Conservation (phyloP, 2,329 filamentous ascomycete species). For the Stemphylium beticola region DNA sequence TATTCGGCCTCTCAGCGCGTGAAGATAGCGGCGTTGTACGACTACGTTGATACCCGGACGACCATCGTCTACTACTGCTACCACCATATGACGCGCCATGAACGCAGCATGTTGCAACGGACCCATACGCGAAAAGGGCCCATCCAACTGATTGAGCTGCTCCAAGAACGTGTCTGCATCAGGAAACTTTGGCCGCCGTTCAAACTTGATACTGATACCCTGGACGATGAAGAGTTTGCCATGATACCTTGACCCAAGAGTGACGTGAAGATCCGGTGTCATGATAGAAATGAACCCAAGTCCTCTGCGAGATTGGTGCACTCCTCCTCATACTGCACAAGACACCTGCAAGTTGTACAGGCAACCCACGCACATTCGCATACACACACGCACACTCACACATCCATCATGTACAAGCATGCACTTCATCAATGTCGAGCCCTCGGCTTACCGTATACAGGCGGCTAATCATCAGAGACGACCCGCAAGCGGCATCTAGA, state of each 20-base stretch:
- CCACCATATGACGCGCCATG: constrained; percentile 30
- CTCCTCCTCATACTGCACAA: constrained; percentile 1
- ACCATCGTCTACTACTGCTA: constrained; percentile 33
- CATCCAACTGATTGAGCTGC: constrained; percentile 2
- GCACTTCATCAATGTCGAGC: constrained; percentile 22
- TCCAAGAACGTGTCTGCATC: constrained; percentile 20
- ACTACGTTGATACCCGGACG: constrained; percentile 36
- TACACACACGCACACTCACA: neutral
- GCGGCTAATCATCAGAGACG: constrained; percentile 83
- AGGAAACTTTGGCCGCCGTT: constrained; percentile 29
- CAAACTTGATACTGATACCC: constrained; percentile 32
- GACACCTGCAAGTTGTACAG: constrained; percentile 8
- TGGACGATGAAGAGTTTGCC: constrained; percentile 26
- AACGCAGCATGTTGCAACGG: constrained; percentile 16
- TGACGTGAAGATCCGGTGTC: constrained; percentile 27
- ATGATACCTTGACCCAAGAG: constrained; percentile 16
- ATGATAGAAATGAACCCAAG: constrained; percentile 25
- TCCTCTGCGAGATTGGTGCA: constrained; percentile 4
- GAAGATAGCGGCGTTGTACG: constrained; percentile 37
- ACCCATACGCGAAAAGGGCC: constrained; percentile 7
- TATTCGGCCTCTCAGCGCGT: constrained; percentile 8
- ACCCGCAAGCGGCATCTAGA: constrained; percentile 69
- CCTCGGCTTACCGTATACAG: constrained; percentile 55
- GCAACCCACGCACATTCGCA: constrained; percentile 3
- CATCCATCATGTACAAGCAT: constrained; percentile 42